Evolutionary conservation across 2,329 filamentous ascomycete species (phyloP), one percentile per base, ranked within the genome.

Genomic region (Paecilomyces niveus): DNA sequence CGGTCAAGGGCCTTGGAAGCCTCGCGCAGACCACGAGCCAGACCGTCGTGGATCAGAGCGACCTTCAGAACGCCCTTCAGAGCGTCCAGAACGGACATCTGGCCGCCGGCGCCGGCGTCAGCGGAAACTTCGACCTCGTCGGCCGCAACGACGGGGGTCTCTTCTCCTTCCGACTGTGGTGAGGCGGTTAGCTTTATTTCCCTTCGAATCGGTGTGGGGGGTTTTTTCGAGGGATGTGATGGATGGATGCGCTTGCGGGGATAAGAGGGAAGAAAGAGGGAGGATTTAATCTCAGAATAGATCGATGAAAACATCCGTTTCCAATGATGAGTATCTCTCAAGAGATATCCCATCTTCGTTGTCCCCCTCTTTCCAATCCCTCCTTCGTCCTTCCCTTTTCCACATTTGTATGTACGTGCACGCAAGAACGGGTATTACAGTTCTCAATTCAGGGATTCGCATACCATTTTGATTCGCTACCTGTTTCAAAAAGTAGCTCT

Each of bases 11-110:
- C 93, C 87, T 99, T 99, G 84, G 89, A 92, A 67, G 94, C 94
- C 84, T 99, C 94, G 72, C 94, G 92, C 74, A 99, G 91, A 82
- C 94, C 94, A 73, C 94, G 92, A 77, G 94, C 94, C 72, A 99
- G 92, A 79, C 94, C 94, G 79, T 99, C 94, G 89, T 99, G 93
- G 89, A 97, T 97, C 73, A 99, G 90, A 66, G 94, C 89, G 78
- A 97, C 90, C 85, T 96, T 96, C 77, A 99, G 86, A 68, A 97
- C 94, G 79, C 94, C 94, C 87, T 99, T 99, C 75, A 99, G 89
- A 71, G 94, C 94, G 75, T 99, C 94, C 71, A 97, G 88, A 74
- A 97, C 92, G 77, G 90, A 92, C 92, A 99, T 97, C 85, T 91
- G 72, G 66, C 78, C 76, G 75, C 89, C 89, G 80, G 92, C 74